Conservation (phyloP, 805 yeast species). For the Lipomyces orientalis region DNA sequence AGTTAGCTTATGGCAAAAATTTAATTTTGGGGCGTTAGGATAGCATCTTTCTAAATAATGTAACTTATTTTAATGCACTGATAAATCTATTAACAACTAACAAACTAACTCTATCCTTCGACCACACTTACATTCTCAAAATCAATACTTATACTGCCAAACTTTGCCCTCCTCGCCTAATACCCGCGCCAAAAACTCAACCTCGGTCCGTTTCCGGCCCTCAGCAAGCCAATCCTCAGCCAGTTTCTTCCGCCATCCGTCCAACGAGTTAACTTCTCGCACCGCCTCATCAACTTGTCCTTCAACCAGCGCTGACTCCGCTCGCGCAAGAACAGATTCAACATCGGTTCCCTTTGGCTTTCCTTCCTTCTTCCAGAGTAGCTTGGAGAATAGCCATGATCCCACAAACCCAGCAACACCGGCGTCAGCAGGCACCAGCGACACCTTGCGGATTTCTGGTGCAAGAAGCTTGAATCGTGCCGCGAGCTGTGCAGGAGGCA, state of each 20-base stretch:
- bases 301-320: conserved; percentile 71
- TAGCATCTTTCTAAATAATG: not conserved
- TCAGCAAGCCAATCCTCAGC: conserved; percentile 92
- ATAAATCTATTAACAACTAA: not conserved
- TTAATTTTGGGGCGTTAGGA: too few species aligned
- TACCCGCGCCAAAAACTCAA: conserved; percentile 72
- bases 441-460: conserved; percentile 86
- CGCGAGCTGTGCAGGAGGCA: conserved; percentile 77
- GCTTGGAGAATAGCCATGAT: conserved; percentile 74
- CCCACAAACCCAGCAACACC: conserved; percentile 92
- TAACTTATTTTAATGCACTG: not conserved
- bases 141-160: conserved; percentile 32
- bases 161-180: conserved; percentile 48
- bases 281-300: conserved; percentile 87
- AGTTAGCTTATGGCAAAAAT: not conserved
- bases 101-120: not conserved
- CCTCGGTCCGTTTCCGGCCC: conserved; percentile 87
- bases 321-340: conserved; percentile 87
- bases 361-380: conserved; percentile 80
- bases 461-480: conserved; percentile 79
- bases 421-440: conserved; percentile 91
- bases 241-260: conserved; percentile 90
- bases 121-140: not conserved
- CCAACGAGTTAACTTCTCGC: conserved; percentile 84
- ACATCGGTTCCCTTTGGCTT: conserved; percentile 80